A percentile compares a stretch with the other conserved stretches of the same genome.
These are phyloP conservation scores for Penicillium coffeae DNA, from an alignment of 495 filamentous ascomycete species.

Conservation along the genomic window DNA sequence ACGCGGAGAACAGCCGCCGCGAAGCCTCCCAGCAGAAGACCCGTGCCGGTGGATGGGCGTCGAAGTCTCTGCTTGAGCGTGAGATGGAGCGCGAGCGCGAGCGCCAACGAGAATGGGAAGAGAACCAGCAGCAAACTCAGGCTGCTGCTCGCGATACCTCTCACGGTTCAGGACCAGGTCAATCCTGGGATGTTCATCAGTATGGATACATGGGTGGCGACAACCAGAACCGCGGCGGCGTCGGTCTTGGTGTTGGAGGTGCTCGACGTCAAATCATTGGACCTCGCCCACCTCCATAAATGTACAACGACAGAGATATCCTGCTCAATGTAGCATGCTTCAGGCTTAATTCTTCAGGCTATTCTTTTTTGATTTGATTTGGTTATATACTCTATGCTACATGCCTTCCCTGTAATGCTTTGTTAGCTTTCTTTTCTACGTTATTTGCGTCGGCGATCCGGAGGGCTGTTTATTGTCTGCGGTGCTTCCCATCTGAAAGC, in stretches of 20 bases:
- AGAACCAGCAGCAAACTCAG: slow-evolving; percentile 71
- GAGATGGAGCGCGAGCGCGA: slow-evolving; percentile 96
- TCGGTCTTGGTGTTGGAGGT: slow-evolving; percentile 67
- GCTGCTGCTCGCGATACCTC: slow-evolving; percentile 46
- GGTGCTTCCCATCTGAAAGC: neutral
- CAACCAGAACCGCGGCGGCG: slow-evolving; percentile 67
- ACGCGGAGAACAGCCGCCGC: slow-evolving; percentile 66
- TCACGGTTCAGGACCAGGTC: slow-evolving; percentile 51
- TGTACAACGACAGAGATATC: slow-evolving; percentile 1
- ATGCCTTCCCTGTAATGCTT: neutral
- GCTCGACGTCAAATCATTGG: slow-evolving; percentile 75
- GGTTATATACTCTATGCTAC: slow-evolving; percentile 4
- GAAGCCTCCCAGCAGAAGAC: slow-evolving; percentile 61
- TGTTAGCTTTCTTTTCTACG: neutral
- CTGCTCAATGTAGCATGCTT: neutral
- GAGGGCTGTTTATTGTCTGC: slow-evolving; percentile 7
- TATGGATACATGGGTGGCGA: slow-evolving; percentile 86
- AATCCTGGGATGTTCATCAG: slow-evolving; percentile 81
- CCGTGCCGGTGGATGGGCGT: slow-evolving; percentile 70
- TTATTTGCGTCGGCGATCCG: slow-evolving; percentile 18
- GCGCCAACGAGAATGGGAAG: slow-evolving; percentile 92
- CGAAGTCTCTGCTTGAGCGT: slow-evolving; percentile 80
- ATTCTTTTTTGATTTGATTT: neutral
- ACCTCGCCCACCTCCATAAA: slow-evolving; percentile 62
- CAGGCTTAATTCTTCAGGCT: too few species aligned